Evolutionary conservation across 164 flowering plant genomes (phyloP).

Genomic region (Cinnamomum micranthum): DNA sequence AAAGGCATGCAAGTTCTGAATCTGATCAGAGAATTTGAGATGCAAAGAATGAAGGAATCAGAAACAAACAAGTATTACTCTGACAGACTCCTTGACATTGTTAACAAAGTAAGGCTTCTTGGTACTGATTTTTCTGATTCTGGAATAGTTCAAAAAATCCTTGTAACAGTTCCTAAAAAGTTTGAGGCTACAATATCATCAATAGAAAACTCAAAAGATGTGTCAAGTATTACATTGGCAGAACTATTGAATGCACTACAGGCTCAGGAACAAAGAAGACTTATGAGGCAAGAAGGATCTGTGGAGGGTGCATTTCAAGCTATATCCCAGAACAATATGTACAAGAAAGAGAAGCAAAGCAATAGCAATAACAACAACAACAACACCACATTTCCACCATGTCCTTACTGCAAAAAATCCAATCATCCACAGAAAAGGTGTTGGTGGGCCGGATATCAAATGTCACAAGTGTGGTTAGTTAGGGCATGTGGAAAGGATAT

Average conservation of each 20-base stretch:
- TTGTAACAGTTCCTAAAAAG: constrained; percentile 3
- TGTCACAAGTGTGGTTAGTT: too few relatives aligned
- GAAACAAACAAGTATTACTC: constrained; percentile 2
- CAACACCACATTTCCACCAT: too few relatives aligned
- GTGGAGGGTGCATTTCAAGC: constrained; percentile 3
- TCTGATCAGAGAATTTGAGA: constrained; percentile 5
- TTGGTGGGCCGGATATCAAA: too few relatives aligned
- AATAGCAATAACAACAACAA: too few relatives aligned
- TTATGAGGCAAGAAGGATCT: constrained; percentile 4
- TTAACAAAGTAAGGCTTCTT: constrained; percentile 2
- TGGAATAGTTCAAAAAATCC: background rate
- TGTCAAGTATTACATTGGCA: constrained; percentile 5
- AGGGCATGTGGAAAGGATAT: too few relatives aligned
- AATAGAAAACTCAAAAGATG: background rate
- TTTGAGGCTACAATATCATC: constrained; percentile 1
- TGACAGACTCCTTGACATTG: constrained; percentile 6
- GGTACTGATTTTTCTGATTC: background rate
- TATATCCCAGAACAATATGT: background rate
- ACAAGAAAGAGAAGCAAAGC: too few relatives aligned
- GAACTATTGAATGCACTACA: constrained; percentile 1
- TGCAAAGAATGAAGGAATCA: background rate
- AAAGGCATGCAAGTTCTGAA: background rate
- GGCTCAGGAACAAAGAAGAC: constrained; percentile 5
- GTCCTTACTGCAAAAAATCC: too few relatives aligned
- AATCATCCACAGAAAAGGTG: too few relatives aligned